These are phyloP conservation scores for Paraphaeosphaeria minitans DNA, from an alignment of 2,329 filamentous ascomycete genomes.

Conservation along the genomic window DNA sequence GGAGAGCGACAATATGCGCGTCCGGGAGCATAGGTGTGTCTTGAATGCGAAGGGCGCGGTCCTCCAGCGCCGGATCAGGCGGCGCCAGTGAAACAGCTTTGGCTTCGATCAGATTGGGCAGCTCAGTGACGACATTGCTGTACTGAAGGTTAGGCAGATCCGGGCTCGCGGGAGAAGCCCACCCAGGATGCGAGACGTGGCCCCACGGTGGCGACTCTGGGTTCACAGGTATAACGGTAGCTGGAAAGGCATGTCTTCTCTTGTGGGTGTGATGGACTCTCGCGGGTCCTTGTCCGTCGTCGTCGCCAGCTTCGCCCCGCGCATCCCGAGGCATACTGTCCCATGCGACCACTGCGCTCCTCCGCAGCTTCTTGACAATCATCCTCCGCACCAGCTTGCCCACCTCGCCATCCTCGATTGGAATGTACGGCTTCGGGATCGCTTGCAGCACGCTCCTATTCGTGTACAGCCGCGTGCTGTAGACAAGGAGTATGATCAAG, in stretches of 20 bases:
- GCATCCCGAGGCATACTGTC: constrained; percentile 72
- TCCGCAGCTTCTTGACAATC: constrained; percentile 72
- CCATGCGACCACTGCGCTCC: constrained; percentile 82
- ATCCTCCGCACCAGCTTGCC: constrained; percentile 74
- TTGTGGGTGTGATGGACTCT: constrained; percentile 34
- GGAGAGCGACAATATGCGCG: constrained; percentile 68
- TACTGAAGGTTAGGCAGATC: constrained; percentile 86
- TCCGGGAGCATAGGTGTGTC: constrained; percentile 58
- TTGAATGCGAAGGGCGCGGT: constrained; percentile 26
- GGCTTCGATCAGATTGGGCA: constrained; percentile 89
- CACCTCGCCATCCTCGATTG: constrained; percentile 84
- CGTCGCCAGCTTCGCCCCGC: constrained; percentile 47
- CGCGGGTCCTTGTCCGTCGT: constrained; percentile 23
- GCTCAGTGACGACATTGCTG: constrained; percentile 76
- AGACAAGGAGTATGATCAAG: constrained; percentile 74
- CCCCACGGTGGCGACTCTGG: constrained; percentile 70
- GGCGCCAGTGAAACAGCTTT: constrained; percentile 88
- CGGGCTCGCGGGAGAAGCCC: constrained; percentile 77
- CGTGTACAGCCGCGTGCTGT: constrained; percentile 82
- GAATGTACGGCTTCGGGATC: constrained; percentile 87
- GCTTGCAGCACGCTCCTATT: constrained; percentile 77
- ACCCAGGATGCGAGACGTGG: constrained; percentile 82
- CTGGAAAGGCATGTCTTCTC: constrained; percentile 33
- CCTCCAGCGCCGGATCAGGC: constrained; percentile 53
- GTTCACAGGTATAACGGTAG: constrained; percentile 48